Evolutionary conservation across 306 rosid species (phyloP).

Genomic region (Fagus sylvatica): DNA sequence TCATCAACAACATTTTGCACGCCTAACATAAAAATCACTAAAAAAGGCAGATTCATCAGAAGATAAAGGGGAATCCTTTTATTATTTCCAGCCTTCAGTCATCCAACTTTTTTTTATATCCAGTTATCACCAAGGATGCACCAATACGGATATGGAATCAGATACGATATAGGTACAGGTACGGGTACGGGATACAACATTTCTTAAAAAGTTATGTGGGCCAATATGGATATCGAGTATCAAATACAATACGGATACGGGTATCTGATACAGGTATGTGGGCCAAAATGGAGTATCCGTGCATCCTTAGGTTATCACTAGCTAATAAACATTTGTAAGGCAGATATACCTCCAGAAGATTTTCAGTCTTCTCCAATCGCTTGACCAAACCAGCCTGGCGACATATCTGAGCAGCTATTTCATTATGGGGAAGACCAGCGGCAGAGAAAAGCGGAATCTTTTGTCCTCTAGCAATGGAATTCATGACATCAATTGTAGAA

Average conservation of each 20-base stretch:
- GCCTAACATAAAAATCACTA: background rate
- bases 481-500: slow-evolving; percentile 98
- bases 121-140: background rate
- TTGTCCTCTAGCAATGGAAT: slow-evolving; percentile 99
- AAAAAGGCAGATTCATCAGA: background rate
- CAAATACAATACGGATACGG: too few species aligned
- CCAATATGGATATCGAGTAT: too few species aligned
- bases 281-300: too few species aligned
- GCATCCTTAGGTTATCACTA: background rate
- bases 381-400: slow-evolving; percentile 99
- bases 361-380: slow-evolving; percentile 86
- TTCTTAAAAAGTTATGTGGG: too few species aligned
- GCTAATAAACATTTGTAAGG: slow-evolving; percentile 5
- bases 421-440: slow-evolving; percentile 99
- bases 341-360: slow-evolving; percentile 83
- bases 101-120: slow-evolving; percentile 13
- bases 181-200: too few species aligned
- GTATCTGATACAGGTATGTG: too few species aligned
- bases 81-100: slow-evolving; percentile 7
- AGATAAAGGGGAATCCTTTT: background rate
- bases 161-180: too few species aligned
- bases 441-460: slow-evolving; percentile 98
- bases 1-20: background rate
- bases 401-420: slow-evolving; percentile 99
- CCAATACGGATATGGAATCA: too few species aligned